Percentiles rank a stretch among this genome's conserved stretches.
Evolutionary conservation across 1,284 basidiomycete genomes (phyloP).

Genomic region (Ustilago esculenta): DNA sequence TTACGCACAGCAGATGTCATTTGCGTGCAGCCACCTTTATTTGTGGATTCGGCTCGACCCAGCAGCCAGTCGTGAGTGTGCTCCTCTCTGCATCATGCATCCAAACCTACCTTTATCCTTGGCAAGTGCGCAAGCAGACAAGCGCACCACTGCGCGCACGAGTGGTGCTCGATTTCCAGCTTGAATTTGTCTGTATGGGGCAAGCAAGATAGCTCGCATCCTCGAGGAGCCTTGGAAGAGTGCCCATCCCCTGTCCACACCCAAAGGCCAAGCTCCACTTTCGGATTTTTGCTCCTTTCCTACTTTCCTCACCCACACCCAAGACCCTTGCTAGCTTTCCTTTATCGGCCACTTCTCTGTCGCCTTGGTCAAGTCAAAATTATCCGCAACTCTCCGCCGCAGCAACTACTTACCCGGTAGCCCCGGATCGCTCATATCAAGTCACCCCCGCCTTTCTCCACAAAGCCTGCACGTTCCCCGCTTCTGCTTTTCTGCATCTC

Average conservation of each 20-base stretch:
- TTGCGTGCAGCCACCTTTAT: too few relatives aligned
- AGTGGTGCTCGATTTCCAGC: neutral
- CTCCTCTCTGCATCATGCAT: too few relatives aligned
- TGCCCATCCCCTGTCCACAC: too few relatives aligned
- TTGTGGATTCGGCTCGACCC: too few relatives aligned
- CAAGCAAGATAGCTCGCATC: too few relatives aligned
- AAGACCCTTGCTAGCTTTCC: constrained; percentile 6
- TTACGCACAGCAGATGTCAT: too few relatives aligned
- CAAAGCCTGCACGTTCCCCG: neutral
- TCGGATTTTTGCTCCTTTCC: constrained; percentile 15
- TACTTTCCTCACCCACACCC: constrained; percentile 12
- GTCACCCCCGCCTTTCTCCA: neutral
- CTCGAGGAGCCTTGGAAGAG: too few relatives aligned
- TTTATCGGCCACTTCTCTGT: too few relatives aligned
- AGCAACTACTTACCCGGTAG: neutral
- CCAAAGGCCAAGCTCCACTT: constrained; percentile 16
- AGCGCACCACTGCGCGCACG: too few relatives aligned
- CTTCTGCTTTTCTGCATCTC: neutral
- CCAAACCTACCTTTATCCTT: too few relatives aligned
- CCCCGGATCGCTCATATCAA: neutral
- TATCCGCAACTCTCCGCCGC: constrained; percentile 14
- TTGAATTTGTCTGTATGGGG: neutral
- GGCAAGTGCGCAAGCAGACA: too few relatives aligned
- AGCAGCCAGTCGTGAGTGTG: too few relatives aligned
- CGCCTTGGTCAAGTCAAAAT: neutral